Conservation (phyloP, 306 rosid genomes). For the Pachyrhizus erosus region DNA sequence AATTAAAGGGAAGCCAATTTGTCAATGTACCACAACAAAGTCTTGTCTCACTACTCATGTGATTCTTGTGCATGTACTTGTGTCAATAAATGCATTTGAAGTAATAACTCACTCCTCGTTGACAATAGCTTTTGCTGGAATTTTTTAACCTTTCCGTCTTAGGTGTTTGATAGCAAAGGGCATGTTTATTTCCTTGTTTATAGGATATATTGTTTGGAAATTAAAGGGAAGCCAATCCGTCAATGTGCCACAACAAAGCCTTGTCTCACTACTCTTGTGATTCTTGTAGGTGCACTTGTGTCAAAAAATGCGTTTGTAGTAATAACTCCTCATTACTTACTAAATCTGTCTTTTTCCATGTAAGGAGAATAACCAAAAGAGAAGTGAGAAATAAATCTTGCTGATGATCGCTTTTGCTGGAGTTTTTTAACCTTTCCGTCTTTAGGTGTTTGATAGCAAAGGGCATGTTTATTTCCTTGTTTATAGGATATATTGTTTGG, state of each 20-base stretch:
- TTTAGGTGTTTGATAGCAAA: conserved; percentile 17
- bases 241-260: neutral
- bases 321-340: neutral
- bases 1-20: neutral
- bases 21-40: neutral
- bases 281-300: neutral
- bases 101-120: neutral
- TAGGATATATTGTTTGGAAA: neutral
- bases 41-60: neutral
- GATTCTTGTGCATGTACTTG: neutral
- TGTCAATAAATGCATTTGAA: neutral
- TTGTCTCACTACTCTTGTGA: neutral
- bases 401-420: conserved; percentile 4
- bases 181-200: neutral
- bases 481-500: neutral
- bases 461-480: neutral
- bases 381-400: neutral
- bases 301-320: neutral
- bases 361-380: neutral
- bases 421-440: conserved; percentile 17
- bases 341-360: neutral
- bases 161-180: neutral
- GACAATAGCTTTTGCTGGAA: conserved; percentile 12
- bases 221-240: neutral
- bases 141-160: conserved; percentile 18